Conservation (phyloP, 2,329 filamentous ascomycete species). For the Claviceps capensis region DNA sequence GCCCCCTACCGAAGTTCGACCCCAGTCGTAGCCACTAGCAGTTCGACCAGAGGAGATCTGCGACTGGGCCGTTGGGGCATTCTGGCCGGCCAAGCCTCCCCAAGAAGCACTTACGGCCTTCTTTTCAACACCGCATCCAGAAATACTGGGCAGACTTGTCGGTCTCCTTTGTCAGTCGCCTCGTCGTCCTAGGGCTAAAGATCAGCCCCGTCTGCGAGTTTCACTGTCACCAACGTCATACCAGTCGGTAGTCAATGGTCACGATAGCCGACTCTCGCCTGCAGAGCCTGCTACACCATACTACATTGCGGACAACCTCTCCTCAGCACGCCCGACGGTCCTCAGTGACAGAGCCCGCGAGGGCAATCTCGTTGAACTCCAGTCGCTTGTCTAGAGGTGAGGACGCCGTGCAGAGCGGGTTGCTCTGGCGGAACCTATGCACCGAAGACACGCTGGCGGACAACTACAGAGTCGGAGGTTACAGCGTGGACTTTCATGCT, state of each 20-base stretch:
- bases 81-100: slow-evolving; percentile 2
- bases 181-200: neutral
- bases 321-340: slow-evolving; percentile 4
- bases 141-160: neutral
- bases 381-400: slow-evolving; percentile 48
- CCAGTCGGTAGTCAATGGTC: neutral
- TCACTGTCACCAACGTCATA: neutral
- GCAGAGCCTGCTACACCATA: neutral
- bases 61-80: neutral
- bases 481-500: slow-evolving; percentile 59
- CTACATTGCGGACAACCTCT: neutral
- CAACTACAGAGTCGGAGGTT: slow-evolving; percentile 60
- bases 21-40: slow-evolving; percentile 8
- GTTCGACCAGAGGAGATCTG: slow-evolving; percentile 1
- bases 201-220: neutral
- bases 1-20: slow-evolving; percentile 3
- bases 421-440: slow-evolving; percentile 67
- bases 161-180: neutral
- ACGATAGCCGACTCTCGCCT: slow-evolving; percentile 3
- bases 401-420: slow-evolving; percentile 60
- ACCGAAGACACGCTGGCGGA: slow-evolving; percentile 58
- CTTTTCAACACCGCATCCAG: slow-evolving; percentile 1
- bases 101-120: neutral
- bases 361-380: slow-evolving; percentile 35
- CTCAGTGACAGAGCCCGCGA: slow-evolving; percentile 34